Evolutionary conservation across 176 grass and related monocot species (phyloP).

Genomic region (Oryza officinalis): DNA sequence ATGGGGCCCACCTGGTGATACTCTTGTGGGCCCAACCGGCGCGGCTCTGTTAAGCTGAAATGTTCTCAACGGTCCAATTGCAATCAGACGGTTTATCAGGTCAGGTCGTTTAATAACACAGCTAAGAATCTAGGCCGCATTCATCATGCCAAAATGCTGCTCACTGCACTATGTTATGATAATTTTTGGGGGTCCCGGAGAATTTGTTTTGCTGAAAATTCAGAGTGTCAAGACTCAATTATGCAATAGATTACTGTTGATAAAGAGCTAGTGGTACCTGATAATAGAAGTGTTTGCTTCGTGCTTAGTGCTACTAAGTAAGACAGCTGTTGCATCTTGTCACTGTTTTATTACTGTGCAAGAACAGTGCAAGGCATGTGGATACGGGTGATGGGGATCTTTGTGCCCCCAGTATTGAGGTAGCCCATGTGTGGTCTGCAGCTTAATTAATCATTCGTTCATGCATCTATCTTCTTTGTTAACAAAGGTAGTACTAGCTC

Average conservation of each 20-base stretch:
- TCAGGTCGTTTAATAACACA: background rate
- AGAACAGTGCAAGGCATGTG: conserved; percentile 4
- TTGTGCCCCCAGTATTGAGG: conserved; percentile 41
- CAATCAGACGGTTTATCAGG: conserved; percentile 1
- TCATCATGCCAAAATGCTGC: background rate
- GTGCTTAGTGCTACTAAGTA: conserved; percentile 1
- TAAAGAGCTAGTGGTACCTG: background rate
- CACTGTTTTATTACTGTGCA: background rate
- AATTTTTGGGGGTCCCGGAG: background rate
- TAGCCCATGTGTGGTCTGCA: conserved; percentile 29
- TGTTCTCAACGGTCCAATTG: conserved; percentile 9
- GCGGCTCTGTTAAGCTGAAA: background rate
- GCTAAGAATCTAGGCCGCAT: background rate
- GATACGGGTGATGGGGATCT: conserved; percentile 14
- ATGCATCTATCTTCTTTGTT: background rate
- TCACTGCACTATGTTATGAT: background rate
- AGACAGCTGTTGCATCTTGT: conserved; percentile 32
- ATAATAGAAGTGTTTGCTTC: background rate
- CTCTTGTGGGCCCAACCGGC: background rate
- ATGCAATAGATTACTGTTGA: background rate
- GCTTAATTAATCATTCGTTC: conserved; percentile 40
- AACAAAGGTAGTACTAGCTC: background rate
- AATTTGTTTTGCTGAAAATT: background rate
- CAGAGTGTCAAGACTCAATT: background rate
- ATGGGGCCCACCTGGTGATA: background rate